Base-by-base conservation (phyloP, 2,329 filamentous ascomycete genomes). In the Fusarium sp. region DNA sequence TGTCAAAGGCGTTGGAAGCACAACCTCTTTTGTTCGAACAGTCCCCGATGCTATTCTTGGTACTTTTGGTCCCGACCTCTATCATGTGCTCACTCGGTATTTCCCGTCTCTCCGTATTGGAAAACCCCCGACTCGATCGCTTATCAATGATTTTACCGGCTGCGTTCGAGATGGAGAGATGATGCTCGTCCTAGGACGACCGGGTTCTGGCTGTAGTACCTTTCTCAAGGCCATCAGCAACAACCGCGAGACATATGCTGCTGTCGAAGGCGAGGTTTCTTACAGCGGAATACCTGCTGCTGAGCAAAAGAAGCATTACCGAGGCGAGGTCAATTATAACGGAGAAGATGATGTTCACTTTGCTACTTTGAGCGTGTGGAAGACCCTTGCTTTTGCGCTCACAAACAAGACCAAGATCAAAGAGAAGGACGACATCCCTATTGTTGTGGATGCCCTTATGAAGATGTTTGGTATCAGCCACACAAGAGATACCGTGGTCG, bases 41-140 rank as follows among this genome's bases (percentile, higher is more conserved):
- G 79, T 95, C 0, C 91, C 92, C 1, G 86, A 92, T 66, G 92
- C 92, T 4, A 83, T 95, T 36, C 65, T 93, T 6, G 91, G 91
- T 21, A 94, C 91, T 0, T 95, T 96, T 75, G 92, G 92, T 0
- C 92, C 92, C 0, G 92, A 95, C 76, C 79, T 95, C 2, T 95
- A 92, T 75, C 84, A 82, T 21, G 79, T 92, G 8, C 70, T 94
- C 15, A 77, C 76, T 28, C 70, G 74, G 3, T 77, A 75, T 45
- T 68, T 84, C 7, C 81, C 81, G 7, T 65, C 58, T 24, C 56
- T 77, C 14, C 69, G 64, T 3, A 43, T 75, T 30, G 45, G 52
- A 24, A 62, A 68, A 12, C 59, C 70, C 2, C 74, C 70, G 0
- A 75, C 73, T 2, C 69, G 76, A 20, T 67, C 69, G 14, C 67